Conservation (phyloP, 371 early-diverging fungal species). For the Rhizopus sp. region DNA sequence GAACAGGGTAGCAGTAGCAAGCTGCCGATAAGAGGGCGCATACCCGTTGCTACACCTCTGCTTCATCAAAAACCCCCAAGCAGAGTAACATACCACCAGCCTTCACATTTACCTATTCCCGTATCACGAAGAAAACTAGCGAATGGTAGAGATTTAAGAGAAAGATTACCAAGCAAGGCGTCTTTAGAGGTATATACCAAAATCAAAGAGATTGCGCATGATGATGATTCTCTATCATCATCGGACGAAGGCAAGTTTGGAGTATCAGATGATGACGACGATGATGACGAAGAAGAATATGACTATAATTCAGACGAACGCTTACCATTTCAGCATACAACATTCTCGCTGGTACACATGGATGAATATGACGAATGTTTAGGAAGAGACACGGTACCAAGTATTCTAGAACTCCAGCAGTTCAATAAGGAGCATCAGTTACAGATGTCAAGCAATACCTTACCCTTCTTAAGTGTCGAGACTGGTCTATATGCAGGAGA, state of each 20-base stretch:
- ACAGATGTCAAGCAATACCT: slow-evolving; percentile 22
- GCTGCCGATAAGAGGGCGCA: neutral
- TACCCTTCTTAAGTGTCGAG: slow-evolving; percentile 40
- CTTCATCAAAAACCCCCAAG: neutral
- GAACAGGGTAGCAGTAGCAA: neutral
- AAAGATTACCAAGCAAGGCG: slow-evolving; percentile 46
- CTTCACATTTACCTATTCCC: slow-evolving; percentile 25
- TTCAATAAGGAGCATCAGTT: slow-evolving; percentile 32
- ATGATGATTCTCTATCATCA: slow-evolving; percentile 36
- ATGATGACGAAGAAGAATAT: slow-evolving; percentile 11
- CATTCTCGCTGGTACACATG: slow-evolving; percentile 57
- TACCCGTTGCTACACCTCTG: slow-evolving; percentile 2
- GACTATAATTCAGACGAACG: slow-evolving; percentile 6
- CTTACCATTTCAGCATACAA: slow-evolving; percentile 27
- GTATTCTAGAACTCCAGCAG: slow-evolving; percentile 25
- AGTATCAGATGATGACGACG: slow-evolving; percentile 37
- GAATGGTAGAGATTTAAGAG: slow-evolving; percentile 30
- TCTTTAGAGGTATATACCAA: slow-evolving; percentile 64
- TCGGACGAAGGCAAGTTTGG: slow-evolving; percentile 57
- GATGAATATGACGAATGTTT: slow-evolving; percentile 67
- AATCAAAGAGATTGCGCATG: slow-evolving; percentile 56
- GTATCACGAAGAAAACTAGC: slow-evolving; percentile 13
- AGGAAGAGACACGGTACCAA: slow-evolving; percentile 49
- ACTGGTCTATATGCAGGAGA: slow-evolving; percentile 13
- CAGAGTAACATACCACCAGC: neutral